Conservation (phyloP, 2,329 filamentous ascomycete species). For the Cladosporium colombiae region DNA sequence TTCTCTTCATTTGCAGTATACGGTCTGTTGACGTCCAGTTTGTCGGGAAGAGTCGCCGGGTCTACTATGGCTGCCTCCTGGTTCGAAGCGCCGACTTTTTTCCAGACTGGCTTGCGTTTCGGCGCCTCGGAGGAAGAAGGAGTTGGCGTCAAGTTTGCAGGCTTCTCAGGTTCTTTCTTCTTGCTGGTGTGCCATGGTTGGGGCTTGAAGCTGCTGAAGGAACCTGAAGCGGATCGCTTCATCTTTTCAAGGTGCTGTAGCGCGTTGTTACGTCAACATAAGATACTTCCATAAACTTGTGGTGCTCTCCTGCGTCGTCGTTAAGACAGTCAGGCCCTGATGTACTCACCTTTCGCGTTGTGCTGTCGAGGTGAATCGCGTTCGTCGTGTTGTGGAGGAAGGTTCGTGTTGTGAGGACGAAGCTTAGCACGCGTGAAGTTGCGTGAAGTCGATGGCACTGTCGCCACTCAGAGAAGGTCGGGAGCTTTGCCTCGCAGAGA, state of each 20-base stretch:
- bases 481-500: not conserved
- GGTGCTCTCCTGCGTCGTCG: not conserved
- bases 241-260: slow-evolving; percentile 72
- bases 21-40: slow-evolving; percentile 12
- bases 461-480: not conserved
- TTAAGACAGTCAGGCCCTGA: not conserved
- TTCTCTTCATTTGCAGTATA: slow-evolving; percentile 16
- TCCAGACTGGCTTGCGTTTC: slow-evolving; percentile 37
- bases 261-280: not conserved
- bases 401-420: not conserved
- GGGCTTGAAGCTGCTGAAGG: slow-evolving; percentile 63
- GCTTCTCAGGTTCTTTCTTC: slow-evolving; percentile 42
- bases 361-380: not conserved
- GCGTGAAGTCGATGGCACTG: not conserved
- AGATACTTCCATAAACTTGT: not conserved
- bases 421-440: not conserved
- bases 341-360: not conserved
- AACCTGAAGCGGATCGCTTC: slow-evolving; percentile 78
- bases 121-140: not conserved
- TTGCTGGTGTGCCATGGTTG: slow-evolving; percentile 52
- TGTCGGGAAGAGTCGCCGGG: not conserved
- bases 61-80: not conserved
- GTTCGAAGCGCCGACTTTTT: slow-evolving; percentile 12
- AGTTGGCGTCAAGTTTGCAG: not conserved
- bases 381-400: not conserved